Evolutionary conservation across 306 rosid species (phyloP).

Genomic region (Prosopis cineraria): DNA sequence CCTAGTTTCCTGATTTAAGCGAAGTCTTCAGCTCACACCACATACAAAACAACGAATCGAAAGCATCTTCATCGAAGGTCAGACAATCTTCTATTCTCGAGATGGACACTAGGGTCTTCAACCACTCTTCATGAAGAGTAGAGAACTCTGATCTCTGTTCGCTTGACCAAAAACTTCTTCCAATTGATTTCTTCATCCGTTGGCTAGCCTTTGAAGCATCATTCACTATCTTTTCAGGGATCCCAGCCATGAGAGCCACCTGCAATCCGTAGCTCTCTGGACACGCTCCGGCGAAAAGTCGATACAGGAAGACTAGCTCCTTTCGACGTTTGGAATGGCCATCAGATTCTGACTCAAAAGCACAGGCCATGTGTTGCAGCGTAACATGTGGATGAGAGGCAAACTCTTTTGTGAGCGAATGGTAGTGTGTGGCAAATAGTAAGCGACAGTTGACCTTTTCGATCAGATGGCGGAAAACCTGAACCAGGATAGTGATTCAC

Average conservation of each 20-base stretch:
- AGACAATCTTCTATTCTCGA: conserved; percentile 40
- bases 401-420: conserved; percentile 89
- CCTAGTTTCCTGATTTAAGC: conserved; percentile 44
- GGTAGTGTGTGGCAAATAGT: conserved; percentile 95
- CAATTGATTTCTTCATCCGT: conserved; percentile 65
- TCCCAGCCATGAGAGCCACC: conserved; percentile 94
- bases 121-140: conserved; percentile 90
- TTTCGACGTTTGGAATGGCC: conserved; percentile 45
- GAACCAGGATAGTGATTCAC: conserved; percentile 31
- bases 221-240: conserved; percentile 67
- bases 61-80: conserved; percentile 58
- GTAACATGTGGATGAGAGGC: conserved; percentile 89
- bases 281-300: conserved; percentile 77
- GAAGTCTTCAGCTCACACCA: conserved; percentile 72
- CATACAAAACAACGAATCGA: conserved; percentile 71
- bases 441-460: conserved; percentile 91
- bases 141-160: conserved; percentile 87
- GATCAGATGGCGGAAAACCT: conserved; percentile 90
- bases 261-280: conserved; percentile 96
- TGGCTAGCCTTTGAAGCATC: conserved; percentile 81
- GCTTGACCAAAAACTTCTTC: conserved; percentile 59
- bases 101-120: conserved; percentile 62
- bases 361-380: conserved; percentile 94
- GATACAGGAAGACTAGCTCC: conserved; percentile 78
- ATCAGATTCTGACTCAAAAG: conserved; percentile 63